phyloP scores from a whole-genome alignment of 805 yeast species.

The Lachancea sp. region DNA sequence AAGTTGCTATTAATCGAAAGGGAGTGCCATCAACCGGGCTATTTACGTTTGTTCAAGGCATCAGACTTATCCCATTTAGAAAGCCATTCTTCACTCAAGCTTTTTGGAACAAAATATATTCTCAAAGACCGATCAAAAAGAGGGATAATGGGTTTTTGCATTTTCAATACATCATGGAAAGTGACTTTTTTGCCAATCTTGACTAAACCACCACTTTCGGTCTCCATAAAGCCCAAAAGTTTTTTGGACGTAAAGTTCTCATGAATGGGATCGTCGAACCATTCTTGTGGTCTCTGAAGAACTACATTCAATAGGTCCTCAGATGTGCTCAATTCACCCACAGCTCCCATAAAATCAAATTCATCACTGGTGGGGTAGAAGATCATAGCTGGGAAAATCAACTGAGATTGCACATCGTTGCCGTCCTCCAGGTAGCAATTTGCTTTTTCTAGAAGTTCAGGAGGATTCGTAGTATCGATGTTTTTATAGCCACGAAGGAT shows the following conservation, averaged over 20 bases:
- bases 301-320: conserved; percentile 54
- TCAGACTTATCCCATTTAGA: conserved; percentile 54
- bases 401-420: conserved; percentile 64
- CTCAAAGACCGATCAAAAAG: conserved; percentile 68
- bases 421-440: conserved; percentile 55
- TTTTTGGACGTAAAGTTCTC: conserved; percentile 50
- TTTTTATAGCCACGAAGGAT: conserved; percentile 49
- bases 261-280: conserved; percentile 58
- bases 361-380: conserved; percentile 80
- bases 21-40: not conserved
- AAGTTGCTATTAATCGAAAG: not conserved
- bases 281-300: conserved; percentile 58
- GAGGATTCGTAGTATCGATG: conserved; percentile 46
- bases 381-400: conserved; percentile 74
- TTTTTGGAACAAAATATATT: conserved; percentile 73
- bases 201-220: conserved; percentile 74
- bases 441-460: conserved; percentile 50
- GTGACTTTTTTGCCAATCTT: conserved; percentile 76
- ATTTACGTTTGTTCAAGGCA: conserved; percentile 45
- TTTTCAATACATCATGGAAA: conserved; percentile 56
- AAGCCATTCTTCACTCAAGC: conserved; percentile 59
- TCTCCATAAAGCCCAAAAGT: conserved; percentile 74
- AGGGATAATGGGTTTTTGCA: conserved; percentile 61
- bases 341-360: conserved; percentile 71
- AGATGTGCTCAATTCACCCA: conserved; percentile 67